phyloP scores from a whole-genome alignment of 345 rosid genomes.

The Populus euphratica region DNA sequence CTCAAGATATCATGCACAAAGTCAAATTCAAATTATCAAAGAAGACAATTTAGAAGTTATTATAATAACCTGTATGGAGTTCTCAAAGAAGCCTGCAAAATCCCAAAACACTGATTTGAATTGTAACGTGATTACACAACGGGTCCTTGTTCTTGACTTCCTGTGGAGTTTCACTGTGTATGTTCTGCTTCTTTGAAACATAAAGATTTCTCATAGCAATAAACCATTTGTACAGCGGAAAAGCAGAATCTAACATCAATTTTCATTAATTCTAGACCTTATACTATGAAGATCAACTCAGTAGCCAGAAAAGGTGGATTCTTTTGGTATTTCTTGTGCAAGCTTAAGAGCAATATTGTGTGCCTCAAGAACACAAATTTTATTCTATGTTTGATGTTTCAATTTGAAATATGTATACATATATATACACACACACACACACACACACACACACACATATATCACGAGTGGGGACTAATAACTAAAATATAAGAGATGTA shows the following conservation, averaged over 20 bases:
- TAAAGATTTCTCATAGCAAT: too few relatives aligned
- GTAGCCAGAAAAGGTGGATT: not conserved
- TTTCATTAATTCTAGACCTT: too few relatives aligned
- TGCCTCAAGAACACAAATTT: not conserved
- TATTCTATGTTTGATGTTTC: not conserved
- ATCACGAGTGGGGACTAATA: not conserved
- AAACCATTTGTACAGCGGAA: too few relatives aligned
- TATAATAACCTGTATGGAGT: conserved; percentile 13
- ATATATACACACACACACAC: not conserved
- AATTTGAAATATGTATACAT: not conserved
- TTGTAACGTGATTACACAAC: not conserved
- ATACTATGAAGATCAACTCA: too few relatives aligned
- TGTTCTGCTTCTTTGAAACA: not conserved
- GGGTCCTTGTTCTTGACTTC: not conserved
- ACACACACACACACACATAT: not conserved
- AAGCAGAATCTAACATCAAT: too few relatives aligned
- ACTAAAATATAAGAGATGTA: too few relatives aligned
- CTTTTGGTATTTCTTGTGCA: not conserved
- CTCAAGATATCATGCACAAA: conserved; percentile 23
- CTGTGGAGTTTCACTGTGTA: not conserved
- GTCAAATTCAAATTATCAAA: conserved; percentile 9
- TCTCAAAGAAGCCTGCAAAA: conserved; percentile 19
- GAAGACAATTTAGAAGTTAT: conserved; percentile 35
- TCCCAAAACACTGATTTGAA: conserved; percentile 10
- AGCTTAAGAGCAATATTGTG: not conserved